Base-by-base conservation (phyloP, 768 basidiomycete species). In the Russula foetens region DNA sequence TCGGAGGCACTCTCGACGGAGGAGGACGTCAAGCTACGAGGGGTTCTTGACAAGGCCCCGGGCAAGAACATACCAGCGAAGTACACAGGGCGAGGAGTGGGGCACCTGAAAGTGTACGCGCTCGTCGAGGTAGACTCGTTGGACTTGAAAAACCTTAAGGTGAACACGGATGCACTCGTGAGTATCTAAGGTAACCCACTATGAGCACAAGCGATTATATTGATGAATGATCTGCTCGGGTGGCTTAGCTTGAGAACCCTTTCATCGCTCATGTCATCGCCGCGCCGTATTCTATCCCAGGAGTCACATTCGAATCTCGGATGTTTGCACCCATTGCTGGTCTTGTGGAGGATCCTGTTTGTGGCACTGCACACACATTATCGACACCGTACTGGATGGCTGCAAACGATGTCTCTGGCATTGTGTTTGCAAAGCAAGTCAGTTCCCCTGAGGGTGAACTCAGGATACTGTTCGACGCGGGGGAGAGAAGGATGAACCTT, bases 301-400 rank as follows among this genome's bases (percentile, higher is more conserved):
- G 48, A 3, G 58, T 56, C 35, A 57, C 66, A 19, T 71, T 72
- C 47, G 61, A 66, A 31, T 72, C 71, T 17, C 68, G 73, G 21
- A 68, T 71, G n/a, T 73, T 74, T 48, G 69, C 48, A 2, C 63
- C 70, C 1, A 47, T 52, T 11, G 41, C 56, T 6, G 72, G 68
- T 0, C 24, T 69, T 4, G 24, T 38, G 6, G 72, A 73, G 31
- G 73, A 74, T 50, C 71, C 72, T 12, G 72, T 73, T 21, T 69
- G 68, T 29, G 72, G 73, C 1, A 69, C 68, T 2, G 71, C 71
- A 2, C 71, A 72, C 53, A 62, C 66, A 7, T 38, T 70, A 3
- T 55, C 71, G 19, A 66, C 66, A n/a, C 67, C 69, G 1, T 74
- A 71, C 63, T 74, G 71, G 76, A 52, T 50, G 43, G 21, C 7